Percentiles rank a stretch among this genome's conserved stretches.
Evolutionary conservation across 2,329 filamentous ascomycete genomes (phyloP).

Genomic region (Fusarium metavorans): DNA sequence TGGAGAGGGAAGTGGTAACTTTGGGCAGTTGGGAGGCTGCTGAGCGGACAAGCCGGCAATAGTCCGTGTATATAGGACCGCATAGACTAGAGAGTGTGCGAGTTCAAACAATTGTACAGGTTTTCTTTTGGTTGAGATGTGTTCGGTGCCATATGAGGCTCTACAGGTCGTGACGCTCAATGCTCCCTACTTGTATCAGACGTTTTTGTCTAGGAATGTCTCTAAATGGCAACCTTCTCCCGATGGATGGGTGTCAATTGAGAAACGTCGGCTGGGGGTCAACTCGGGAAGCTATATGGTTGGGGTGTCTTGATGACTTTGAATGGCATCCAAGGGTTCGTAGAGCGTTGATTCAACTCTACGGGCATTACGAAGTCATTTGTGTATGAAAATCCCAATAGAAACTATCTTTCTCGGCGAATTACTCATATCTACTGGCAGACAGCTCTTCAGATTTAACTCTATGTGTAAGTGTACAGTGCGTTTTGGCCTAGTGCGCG

Average conservation of each 20-base stretch:
- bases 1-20: conserved; percentile 21
- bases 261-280: too few relatives aligned
- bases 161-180: too few relatives aligned
- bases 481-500: background rate
- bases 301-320: too few relatives aligned
- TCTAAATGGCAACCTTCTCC: too few relatives aligned
- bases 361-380: too few relatives aligned
- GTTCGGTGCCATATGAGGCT: background rate
- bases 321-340: too few relatives aligned
- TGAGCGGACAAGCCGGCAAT: conserved; percentile 36
- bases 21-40: conserved; percentile 10
- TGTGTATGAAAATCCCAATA: background rate
- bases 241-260: too few relatives aligned
- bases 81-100: conserved; percentile 47
- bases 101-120: conserved; percentile 47
- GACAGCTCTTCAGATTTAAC: too few relatives aligned
- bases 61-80: conserved; percentile 49
- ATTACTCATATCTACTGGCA: background rate
- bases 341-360: too few relatives aligned
- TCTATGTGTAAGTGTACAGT: background rate
- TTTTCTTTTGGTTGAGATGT: conserved; percentile 41
- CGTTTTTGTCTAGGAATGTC: too few relatives aligned
- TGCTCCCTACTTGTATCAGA: too few relatives aligned
- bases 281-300: too few relatives aligned
- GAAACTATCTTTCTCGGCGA: background rate